Evolutionary conservation across 75 land plant species (phyloP).

Genomic region (Adiantum capillusveneris): DNA sequence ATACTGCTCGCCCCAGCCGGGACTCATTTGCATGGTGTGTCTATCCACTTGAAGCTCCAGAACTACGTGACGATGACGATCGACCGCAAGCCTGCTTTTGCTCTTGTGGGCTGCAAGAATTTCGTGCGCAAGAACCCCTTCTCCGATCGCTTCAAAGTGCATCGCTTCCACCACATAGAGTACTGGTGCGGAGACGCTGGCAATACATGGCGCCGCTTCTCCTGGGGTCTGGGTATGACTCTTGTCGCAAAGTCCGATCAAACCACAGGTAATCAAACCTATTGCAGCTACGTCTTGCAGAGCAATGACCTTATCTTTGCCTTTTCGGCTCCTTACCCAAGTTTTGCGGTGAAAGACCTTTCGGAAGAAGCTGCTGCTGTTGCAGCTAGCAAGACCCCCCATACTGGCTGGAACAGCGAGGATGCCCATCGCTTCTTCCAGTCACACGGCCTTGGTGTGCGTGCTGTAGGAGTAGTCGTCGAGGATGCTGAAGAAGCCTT

Average conservation of each 20-base stretch:
- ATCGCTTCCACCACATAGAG: slow-evolving; percentile 90
- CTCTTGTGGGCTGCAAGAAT: slow-evolving; percentile 57
- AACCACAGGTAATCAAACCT: slow-evolving; percentile 76
- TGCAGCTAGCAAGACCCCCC: slow-evolving; percentile 20
- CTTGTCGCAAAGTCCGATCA: slow-evolving; percentile 78
- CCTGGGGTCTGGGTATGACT: slow-evolving; percentile 91
- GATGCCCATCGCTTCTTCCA: slow-evolving; percentile 38
- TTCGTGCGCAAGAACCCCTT: slow-evolving; percentile 76
- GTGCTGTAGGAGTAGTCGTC: slow-evolving; percentile 80
- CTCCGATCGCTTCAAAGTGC: slow-evolving; percentile 63
- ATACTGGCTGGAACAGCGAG: slow-evolving; percentile 52
- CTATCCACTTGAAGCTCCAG: no score
- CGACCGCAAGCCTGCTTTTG: slow-evolving; percentile 14
- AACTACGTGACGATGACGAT: no score
- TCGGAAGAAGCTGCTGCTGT: not conserved
- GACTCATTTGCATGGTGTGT: no score
- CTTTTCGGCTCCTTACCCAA: slow-evolving; percentile 89
- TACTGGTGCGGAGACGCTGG: slow-evolving; percentile 83
- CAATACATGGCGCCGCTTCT: slow-evolving; percentile 70
- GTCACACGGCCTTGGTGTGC: slow-evolving; percentile 75
- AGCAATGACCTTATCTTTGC: slow-evolving; percentile 65
- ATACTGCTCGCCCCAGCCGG: no score
- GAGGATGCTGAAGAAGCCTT: slow-evolving; percentile 67
- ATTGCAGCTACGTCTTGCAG: slow-evolving; percentile 72
- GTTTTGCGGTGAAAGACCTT: not conserved